Percentiles rank a stretch among this genome's conserved stretches.
These are phyloP conservation scores for Aquilaria yunnanensis DNA, from an alignment of 345 rosid species.

Conservation along the genomic window DNA sequence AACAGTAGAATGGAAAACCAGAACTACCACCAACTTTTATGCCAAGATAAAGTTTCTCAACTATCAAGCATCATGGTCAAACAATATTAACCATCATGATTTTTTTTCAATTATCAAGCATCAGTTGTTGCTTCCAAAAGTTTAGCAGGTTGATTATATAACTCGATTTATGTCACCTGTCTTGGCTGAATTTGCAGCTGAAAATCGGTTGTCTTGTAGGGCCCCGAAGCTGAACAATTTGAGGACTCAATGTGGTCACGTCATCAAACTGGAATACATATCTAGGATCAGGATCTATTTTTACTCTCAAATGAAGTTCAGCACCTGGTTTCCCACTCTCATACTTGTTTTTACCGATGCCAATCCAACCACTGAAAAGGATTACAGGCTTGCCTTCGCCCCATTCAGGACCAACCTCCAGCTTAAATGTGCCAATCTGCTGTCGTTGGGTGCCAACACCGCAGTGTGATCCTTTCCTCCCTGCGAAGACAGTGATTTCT, in stretches of 20 bases:
- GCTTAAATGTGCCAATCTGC: slow-evolving; percentile 72
- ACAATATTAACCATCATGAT: no score
- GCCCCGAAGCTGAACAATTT: slow-evolving; percentile 91
- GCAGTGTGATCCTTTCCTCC: slow-evolving; percentile 63
- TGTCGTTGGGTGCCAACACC: slow-evolving; percentile 77
- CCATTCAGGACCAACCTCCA: slow-evolving; percentile 93
- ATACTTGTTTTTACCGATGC: slow-evolving; percentile 75
- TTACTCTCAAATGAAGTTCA: slow-evolving; percentile 85
- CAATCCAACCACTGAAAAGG: slow-evolving; percentile 87
- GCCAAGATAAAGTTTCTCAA: background rate
- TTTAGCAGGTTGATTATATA: background rate
- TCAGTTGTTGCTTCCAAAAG: background rate
- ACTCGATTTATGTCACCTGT: slow-evolving; percentile 51
- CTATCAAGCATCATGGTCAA: background rate
- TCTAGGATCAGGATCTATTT: slow-evolving; percentile 92
- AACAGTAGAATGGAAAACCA: no score
- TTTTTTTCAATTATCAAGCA: slow-evolving; percentile 4
- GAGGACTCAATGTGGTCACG: slow-evolving; percentile 74
- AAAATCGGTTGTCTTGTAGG: slow-evolving; percentile 90
- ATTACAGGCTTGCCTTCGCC: slow-evolving; percentile 61
- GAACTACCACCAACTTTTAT: no score
- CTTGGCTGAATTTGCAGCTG: slow-evolving; percentile 88
- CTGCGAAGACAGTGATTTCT: slow-evolving; percentile 58
- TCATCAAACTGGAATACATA: slow-evolving; percentile 95
- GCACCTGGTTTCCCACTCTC: slow-evolving; percentile 55